Evolutionary conservation across 768 basidiomycete species (phyloP), one percentile per base, ranked within the genome.

Genomic region (Mycena venus): DNA sequence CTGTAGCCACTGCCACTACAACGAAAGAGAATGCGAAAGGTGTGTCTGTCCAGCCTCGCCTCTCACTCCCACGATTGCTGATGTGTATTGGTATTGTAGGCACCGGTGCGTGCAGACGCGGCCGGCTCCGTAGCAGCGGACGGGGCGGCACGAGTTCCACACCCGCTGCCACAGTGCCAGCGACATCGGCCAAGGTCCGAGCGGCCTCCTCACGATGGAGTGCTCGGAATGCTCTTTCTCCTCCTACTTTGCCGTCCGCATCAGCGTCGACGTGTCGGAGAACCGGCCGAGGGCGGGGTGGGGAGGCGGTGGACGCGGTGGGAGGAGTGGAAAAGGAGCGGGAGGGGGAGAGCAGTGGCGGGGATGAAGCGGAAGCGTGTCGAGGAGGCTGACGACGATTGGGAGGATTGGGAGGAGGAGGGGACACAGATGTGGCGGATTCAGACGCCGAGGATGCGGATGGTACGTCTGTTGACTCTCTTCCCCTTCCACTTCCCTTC

Each of bases 1-100:
- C 79, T 27, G 82, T 82, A n/a, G n/a, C n/a, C n/a, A n/a, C n/a
- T n/a, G 21, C 66, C n/a, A 38, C 67, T 0, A 78, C 76, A 49
- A 78, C 73, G 15, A 78, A 79, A 75, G 67, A 69, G 34, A 77
- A 80, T 73, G 56, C 74, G 56, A 36, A 65, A 74, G 21, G 51
- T 12, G 55, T 7, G 17, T 14, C 42, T 19, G 6, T 7, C 36
- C 36, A 10, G 15, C 3, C 36, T 15, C 36, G 11, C 15, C 11
- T 15, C 11, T 8, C 36, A 1, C 36, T 15, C 1, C 6, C 4
- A 1, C 36, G 15, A 38, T n/a, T 2, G 15, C 36, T 38, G 36
- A 38, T 38, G n/a, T n/a, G n/a, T 2, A 8, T 38, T 11, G 11
- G 14, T 17, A 15, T 31, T 27, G 29, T 15, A 5, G 12, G 29